Evolutionary conservation across 148 eudicot genomes (phyloP), one percentile per base, ranked within the genome.

Genomic region (Diospyros lotus): DNA sequence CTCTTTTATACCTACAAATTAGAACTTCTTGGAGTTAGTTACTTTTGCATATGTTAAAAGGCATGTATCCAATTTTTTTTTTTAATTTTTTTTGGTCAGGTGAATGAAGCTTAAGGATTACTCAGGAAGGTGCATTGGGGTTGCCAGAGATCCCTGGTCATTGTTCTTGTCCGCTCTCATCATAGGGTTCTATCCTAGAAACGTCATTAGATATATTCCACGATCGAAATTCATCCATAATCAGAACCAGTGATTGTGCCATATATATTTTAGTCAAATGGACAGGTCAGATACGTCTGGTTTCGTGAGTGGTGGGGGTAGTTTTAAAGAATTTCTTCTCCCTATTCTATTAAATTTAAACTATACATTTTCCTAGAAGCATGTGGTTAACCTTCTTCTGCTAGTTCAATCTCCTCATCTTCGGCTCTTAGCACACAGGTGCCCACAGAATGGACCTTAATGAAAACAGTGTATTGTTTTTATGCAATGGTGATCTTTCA

Each of bases 281-380:
- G 98, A 93, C 73, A 81, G 98, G 63, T 72, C 86, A 2, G 96
- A 91, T 82, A 93, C 92, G 69, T 91, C 92, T 51, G 98, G 98
- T 58, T 93, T 91, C 66, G 93, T 90, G 18, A 93, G 98, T 75
- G 92, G 96, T 62, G 98, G 98, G 78, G 65, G 82, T 81, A 73
- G 85, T 79, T 77, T 78, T 60, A 76, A 73, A 60, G 79, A 77
- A 71, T 65, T 66, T 68, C 69, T 80, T 72, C 82, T 69, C 48
- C 83, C 81, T 15, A 72, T 72, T 62, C 79, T 72, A 76, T 59
- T 78, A 71, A 75, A 79, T 81, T 82, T 53, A 58, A 74, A 78
- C 3, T 80, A 79, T 75, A 56, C 61, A 64, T 73, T 17, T 61
- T 69, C 11, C 56, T 75, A 60, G 84, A 77, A 53, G 73, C 64